These are phyloP conservation scores for Phytophthora agathidicida DNA, from an alignment of 352 stramenopile species.

Conservation along the genomic window DNA sequence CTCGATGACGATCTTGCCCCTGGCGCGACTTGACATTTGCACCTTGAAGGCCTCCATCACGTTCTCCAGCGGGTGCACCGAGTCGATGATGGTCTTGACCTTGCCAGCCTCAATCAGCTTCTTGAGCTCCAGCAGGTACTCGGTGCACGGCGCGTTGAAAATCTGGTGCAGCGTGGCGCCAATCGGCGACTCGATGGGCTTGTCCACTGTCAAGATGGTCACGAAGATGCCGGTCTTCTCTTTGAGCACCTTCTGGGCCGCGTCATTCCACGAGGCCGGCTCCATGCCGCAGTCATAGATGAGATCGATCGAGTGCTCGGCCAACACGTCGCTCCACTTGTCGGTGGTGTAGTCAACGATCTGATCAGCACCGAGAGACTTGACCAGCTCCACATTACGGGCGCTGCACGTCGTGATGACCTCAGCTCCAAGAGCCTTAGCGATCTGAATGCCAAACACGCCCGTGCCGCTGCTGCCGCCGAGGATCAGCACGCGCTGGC, in stretches of 20 bases:
- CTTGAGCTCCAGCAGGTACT: constrained; percentile 38
- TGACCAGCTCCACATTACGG: constrained; percentile 48
- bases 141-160: constrained; percentile 10
- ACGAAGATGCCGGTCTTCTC: constrained; percentile 36
- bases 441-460: constrained; percentile 59
- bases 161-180: constrained; percentile 34
- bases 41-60: constrained; percentile 53
- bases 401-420: constrained; percentile 44
- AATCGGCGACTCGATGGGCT: constrained; percentile 59
- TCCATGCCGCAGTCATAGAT: constrained; percentile 44
- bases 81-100: constrained; percentile 53
- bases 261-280: constrained; percentile 29
- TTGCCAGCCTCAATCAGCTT: constrained; percentile 36
- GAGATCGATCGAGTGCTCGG: constrained; percentile 35
- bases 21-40: constrained; percentile 31
- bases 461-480: constrained; percentile 66
- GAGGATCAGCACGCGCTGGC: constrained; percentile 41
- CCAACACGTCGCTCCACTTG: constrained; percentile 48
- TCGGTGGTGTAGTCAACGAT: constrained; percentile 60
- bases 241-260: constrained; percentile 42
- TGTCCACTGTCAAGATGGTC: constrained; percentile 33
- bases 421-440: constrained; percentile 39
- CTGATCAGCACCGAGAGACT: constrained; percentile 51
- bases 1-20: constrained; percentile 20
- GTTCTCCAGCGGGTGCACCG: constrained; percentile 58